phyloP scores from a whole-genome alignment of 345 rosid species.

The Anastatica hierochuntica region DNA sequence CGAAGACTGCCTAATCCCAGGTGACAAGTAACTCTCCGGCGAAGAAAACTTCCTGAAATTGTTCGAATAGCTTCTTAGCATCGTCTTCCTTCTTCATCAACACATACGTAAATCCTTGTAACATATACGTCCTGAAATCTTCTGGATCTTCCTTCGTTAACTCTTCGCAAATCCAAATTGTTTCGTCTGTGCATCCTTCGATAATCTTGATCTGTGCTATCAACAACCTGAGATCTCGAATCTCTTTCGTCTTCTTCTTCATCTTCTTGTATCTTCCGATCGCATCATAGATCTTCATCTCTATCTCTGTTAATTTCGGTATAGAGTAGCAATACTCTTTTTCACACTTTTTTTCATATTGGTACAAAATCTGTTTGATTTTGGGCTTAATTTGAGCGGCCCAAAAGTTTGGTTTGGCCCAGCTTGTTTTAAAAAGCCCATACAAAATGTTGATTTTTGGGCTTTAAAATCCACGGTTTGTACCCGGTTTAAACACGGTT shows the following conservation, averaged over 20 bases:
- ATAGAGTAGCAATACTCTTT: conserved; percentile 47
- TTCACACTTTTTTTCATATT: no score
- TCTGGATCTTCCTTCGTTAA: conserved; percentile 60
- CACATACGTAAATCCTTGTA: conserved; percentile 59
- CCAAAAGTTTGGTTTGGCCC: no score
- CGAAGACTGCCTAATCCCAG: conserved; percentile 41
- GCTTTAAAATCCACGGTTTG: no score
- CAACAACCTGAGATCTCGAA: conserved; percentile 53
- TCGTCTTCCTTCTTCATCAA: conserved; percentile 52
- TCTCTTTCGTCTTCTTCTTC: conserved; percentile 40
- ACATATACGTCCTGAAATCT: conserved; percentile 62
- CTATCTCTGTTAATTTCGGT: conserved; percentile 25
- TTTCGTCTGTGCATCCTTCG: conserved; percentile 43
- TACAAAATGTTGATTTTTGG: no score
- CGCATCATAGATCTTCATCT: conserved; percentile 44
- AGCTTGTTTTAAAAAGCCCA: no score
- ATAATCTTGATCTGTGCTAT: conserved; percentile 56
- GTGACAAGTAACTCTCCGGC: conserved; percentile 68
- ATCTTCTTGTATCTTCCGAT: conserved; percentile 52
- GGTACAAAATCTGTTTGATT: no score
- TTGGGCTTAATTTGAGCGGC: no score
- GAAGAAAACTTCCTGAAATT: conserved; percentile 23
- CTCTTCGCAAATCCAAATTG: conserved; percentile 55
- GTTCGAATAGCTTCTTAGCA: conserved; percentile 55
- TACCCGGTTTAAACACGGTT: no score